A percentile compares a stretch with the other conserved stretches of the same genome.
phyloP scores from a whole-genome alignment of 2,329 filamentous ascomycete species.

The Fonsecaea erecta region DNA sequence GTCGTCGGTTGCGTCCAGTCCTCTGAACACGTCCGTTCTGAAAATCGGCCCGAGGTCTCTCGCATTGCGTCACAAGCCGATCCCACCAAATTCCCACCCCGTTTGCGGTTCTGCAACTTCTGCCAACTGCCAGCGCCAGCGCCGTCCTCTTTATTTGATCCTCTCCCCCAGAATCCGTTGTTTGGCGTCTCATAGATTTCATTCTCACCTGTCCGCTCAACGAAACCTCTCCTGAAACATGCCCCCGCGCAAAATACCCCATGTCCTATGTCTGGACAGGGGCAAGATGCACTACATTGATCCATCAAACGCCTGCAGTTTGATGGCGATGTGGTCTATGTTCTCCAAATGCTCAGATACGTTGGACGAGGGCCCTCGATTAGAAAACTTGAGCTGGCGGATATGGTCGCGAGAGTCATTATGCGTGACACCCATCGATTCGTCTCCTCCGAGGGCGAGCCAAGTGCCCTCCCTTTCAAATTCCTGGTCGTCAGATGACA shows the following conservation, averaged over 20 bases:
- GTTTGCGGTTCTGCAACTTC: slow-evolving; percentile 14
- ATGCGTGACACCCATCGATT: slow-evolving; percentile 62
- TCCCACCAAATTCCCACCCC: slow-evolving; percentile 20
- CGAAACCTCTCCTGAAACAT: slow-evolving; percentile 57
- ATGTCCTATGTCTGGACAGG: slow-evolving; percentile 85
- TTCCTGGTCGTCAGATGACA: slow-evolving; percentile 72
- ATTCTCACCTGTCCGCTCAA: not conserved
- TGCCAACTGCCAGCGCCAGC: slow-evolving; percentile 9
- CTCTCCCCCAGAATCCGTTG: not conserved
- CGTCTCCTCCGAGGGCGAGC: slow-evolving; percentile 45
- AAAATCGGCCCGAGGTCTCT: slow-evolving; percentile 27
- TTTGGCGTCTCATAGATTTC: slow-evolving; percentile 10
- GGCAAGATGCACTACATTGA: slow-evolving; percentile 94
- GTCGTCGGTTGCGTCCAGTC: slow-evolving; percentile 5
- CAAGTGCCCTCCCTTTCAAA: slow-evolving; percentile 74
- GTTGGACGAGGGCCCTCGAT: slow-evolving; percentile 85
- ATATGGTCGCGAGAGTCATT: slow-evolving; percentile 94
- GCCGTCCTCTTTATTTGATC: slow-evolving; percentile 5
- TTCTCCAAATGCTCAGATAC: slow-evolving; percentile 94
- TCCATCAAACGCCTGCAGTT: slow-evolving; percentile 86
- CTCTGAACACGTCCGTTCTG: slow-evolving; percentile 20
- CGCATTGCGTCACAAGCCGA: slow-evolving; percentile 35
- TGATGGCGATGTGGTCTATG: slow-evolving; percentile 97
- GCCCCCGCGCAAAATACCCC: slow-evolving; percentile 78
- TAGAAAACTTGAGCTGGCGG: slow-evolving; percentile 96